A percentile compares a stretch with the other conserved stretches of the same genome.
These are phyloP conservation scores for Zygosaccharomyces bailii DNA, from an alignment of 805 yeast genomes.

Conservation along the genomic window DNA sequence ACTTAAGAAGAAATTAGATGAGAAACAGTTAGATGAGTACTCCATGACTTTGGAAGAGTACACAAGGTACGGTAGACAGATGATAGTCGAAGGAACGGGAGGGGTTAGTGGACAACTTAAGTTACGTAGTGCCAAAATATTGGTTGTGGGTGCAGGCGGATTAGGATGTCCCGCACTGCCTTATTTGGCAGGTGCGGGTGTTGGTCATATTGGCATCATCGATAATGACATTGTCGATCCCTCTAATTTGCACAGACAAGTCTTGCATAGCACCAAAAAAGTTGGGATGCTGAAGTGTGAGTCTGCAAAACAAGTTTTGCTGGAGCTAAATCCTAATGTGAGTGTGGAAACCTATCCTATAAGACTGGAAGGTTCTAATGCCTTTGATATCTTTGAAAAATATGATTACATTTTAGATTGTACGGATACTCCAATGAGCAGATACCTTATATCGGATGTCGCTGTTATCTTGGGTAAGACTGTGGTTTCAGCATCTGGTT, in stretches of 20 bases:
- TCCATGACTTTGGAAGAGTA: slow-evolving; percentile 60
- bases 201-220: slow-evolving; percentile 79
- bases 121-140: slow-evolving; percentile 54
- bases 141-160: slow-evolving; percentile 96
- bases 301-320: slow-evolving; percentile 61
- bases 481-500: slow-evolving; percentile 87
- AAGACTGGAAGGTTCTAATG: slow-evolving; percentile 53
- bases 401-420: slow-evolving; percentile 87
- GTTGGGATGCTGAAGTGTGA: slow-evolving; percentile 74
- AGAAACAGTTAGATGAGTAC: slow-evolving; percentile 6
- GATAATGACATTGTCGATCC: slow-evolving; percentile 83
- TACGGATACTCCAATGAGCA: slow-evolving; percentile 85
- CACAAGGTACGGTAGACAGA: slow-evolving; percentile 85
- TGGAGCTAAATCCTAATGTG: slow-evolving; percentile 65
- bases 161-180: slow-evolving; percentile 88
- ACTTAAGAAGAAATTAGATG: slow-evolving; percentile 19
- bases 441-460: slow-evolving; percentile 84
- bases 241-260: slow-evolving; percentile 87
- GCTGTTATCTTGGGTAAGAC: slow-evolving; percentile 67
- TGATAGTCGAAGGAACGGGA: slow-evolving; percentile 84
- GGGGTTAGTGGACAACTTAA: slow-evolving; percentile 50
- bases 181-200: slow-evolving; percentile 83
- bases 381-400: slow-evolving; percentile 53
- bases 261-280: slow-evolving; percentile 62
- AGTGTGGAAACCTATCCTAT: slow-evolving; percentile 48